phyloP scores from a whole-genome alignment of 495 filamentous ascomycete genomes.

The Amniculicola lignicola region DNA sequence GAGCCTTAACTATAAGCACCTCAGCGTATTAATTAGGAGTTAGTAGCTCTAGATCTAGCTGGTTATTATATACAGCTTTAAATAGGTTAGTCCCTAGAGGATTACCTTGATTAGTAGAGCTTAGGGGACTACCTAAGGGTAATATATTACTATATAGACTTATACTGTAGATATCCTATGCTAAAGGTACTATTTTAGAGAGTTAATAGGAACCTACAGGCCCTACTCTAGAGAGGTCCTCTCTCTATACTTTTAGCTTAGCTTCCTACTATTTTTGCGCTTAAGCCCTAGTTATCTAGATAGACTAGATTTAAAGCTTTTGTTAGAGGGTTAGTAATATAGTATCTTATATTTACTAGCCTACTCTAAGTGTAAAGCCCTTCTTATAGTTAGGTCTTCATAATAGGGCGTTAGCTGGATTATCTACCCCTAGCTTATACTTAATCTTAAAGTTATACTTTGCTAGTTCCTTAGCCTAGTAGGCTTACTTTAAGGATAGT shows the following conservation, averaged over 20 bases:
- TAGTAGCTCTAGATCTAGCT: too few species aligned
- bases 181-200: slow-evolving; percentile 39
- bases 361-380: slow-evolving; percentile 6
- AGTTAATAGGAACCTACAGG: slow-evolving; percentile 39
- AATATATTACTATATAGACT: slow-evolving; percentile 16
- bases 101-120: too few species aligned
- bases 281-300: slow-evolving; percentile 46
- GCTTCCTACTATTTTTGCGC: slow-evolving; percentile 43
- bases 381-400: slow-evolving; percentile 11
- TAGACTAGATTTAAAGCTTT: slow-evolving; percentile 45
- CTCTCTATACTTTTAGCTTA: slow-evolving; percentile 44
- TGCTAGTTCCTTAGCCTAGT: slow-evolving; percentile 20
- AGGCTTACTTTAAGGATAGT: not conserved
- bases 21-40: too few species aligned
- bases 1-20: not conserved
- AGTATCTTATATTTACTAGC: not conserved
- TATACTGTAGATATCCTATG: slow-evolving; percentile 21
- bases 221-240: slow-evolving; percentile 38
- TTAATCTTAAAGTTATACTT: slow-evolving; percentile 41
- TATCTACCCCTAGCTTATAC: too few species aligned
- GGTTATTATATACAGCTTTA: too few species aligned
- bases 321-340: not conserved
- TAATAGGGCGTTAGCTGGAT: slow-evolving; percentile 41
- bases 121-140: slow-evolving; percentile 17
- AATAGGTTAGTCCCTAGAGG: too few species aligned